Base-by-base conservation (phyloP, 108 stramenopile genomes). In the Cylindrotheca fusiformis region DNA sequence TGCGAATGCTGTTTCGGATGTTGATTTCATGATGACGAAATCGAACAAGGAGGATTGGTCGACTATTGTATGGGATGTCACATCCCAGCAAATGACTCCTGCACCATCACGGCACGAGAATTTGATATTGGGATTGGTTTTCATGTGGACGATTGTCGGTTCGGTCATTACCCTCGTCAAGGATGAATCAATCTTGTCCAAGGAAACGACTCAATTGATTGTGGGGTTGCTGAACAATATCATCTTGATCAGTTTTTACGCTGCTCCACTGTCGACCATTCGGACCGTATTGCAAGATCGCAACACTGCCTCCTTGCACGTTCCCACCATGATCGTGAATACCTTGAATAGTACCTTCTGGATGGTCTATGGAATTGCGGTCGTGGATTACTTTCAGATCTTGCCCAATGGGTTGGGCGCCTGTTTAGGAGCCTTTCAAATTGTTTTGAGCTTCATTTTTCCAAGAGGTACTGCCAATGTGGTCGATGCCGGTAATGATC, bases 191-290 rank as follows among this genome's bases (percentile, higher is more conserved):
- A 56, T 71, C 50, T 29, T 27, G 0, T 36, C 55, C 0, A 49
- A 18, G 45, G n/a, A n/a, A n/a, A 78, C 72, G 24, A 65, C 66
- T 46, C 64, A 84, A 69, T 45, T 74, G 14, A 60, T 92, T 19
- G 76, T 93, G 45, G 91, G 87, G 6, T 33, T 74, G 29, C 30
- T 68, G 2, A 84, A 84, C 25, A 93, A 93, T 72, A 52, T 83
- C 52, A 89, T 86, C 66, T 56, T 87, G 4, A 63, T 89, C 41
- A 84, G 89, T 49, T 93, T 93, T 52, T 93, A 89, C 52, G 91
- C 86, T 1, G 91, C 91, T 3, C 91, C 91, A 18, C 71, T 93
- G 3, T 78, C 81, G 8, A 87, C 80, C 12, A 87, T 93, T 36
- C 36, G 58, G 3, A 68, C 60, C 14, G 91, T 93, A 0, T 18